Evolutionary conservation across 2,329 filamentous ascomycete species (phyloP), one percentile per base, ranked within the genome.

Genomic region (Ascochyta rabiei): DNA sequence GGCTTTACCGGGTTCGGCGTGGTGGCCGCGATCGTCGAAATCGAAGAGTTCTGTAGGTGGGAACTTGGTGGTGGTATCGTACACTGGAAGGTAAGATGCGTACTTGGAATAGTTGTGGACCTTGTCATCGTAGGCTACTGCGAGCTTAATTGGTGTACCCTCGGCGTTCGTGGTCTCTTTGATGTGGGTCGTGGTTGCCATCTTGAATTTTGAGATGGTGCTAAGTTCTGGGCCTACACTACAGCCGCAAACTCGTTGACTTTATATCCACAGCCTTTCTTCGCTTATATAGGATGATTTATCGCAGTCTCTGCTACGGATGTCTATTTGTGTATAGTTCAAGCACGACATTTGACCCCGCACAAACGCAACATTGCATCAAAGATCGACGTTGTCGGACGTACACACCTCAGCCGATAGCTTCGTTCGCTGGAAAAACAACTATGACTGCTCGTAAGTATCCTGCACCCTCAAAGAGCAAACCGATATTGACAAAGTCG

Each of bases 1-100:
- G 12, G 71, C 67, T 57, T 80, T 80, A 16, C 72, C 69, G 31
- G 75, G 75, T 57, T 81, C 76, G 2, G 78, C 79, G 41, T 71
- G 53, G 26, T 74, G 68, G 15, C 77, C 77, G 31, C 72, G 73
- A 31, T 80, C 78, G 19, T 66, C 51, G 50, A 79, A 77, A 10
- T 74, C 72, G 53, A 79, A 79, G 1, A 72, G 73, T 55, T 77
- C 68, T 0, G 75, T 75, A 15, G 75, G 71, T 1, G 74, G 68
- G 48, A 75, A 78, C 15, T 59, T 73, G 2, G 72, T 75, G 2
- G 70, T 70, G 35, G 70, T 72, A 37, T 76, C 73, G 50, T 66
- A 66, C 1, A 76, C 73, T 10, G 74, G 72, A 8, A 76, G 53
- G 26, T 76, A 76, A 7, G 59, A 61, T 1, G 68, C 48, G 39